Percentiles rank a stretch among this genome's conserved stretches.
phyloP scores from a whole-genome alignment of 2,329 filamentous ascomycete species.

The Diaporthe longicolla region DNA sequence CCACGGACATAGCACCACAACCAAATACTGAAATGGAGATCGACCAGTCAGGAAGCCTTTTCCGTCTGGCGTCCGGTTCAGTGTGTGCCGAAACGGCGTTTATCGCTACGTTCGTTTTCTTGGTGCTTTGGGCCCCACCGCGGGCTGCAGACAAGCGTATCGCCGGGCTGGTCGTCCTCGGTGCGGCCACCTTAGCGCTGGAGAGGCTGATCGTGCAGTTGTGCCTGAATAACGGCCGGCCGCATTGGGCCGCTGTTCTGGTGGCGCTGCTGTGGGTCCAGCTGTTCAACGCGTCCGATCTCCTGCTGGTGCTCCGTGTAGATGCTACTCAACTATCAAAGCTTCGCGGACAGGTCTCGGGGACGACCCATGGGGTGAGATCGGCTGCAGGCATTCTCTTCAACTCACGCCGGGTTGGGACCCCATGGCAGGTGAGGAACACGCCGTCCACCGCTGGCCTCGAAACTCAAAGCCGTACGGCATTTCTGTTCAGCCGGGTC shows the following conservation, averaged over 20 bases:
- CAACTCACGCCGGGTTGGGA: constrained; percentile 7
- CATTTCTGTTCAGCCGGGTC: background rate
- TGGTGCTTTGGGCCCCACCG: background rate
- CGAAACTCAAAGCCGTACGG: background rate
- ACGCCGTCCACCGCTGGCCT: background rate
- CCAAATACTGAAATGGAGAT: background rate
- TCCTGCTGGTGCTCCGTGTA: background rate
- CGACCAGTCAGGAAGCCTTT: background rate
- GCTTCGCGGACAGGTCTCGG: background rate
- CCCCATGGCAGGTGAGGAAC: background rate
- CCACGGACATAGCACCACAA: background rate
- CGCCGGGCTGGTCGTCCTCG: background rate
- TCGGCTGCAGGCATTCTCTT: background rate
- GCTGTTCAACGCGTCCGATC: background rate
- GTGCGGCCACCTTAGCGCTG: background rate
- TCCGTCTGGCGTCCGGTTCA: background rate
- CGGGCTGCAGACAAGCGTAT: background rate
- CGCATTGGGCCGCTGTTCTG: background rate
- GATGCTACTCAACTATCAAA: background rate
- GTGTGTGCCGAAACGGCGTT: background rate
- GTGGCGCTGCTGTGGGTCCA: constrained; percentile 2
- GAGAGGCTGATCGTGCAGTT: background rate
- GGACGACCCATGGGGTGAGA: background rate
- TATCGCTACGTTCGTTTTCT: background rate
- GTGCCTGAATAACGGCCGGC: background rate